These are phyloP conservation scores for Schizonepeta tenuifolia DNA, from an alignment of 257 asterid genomes.

Conservation along the genomic window DNA sequence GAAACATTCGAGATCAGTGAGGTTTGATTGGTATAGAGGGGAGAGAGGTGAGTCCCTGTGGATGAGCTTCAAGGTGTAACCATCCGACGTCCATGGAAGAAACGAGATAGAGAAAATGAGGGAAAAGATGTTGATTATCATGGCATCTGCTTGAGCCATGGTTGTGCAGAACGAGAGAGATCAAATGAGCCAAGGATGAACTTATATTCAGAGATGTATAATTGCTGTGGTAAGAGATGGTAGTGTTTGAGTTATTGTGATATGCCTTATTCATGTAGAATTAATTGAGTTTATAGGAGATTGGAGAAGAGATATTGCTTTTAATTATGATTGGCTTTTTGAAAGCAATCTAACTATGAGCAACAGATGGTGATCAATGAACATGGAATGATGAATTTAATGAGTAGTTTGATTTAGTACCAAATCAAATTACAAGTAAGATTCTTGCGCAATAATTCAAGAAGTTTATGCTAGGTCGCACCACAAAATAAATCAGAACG, in stretches of 20 bases:
- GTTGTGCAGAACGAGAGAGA: background rate
- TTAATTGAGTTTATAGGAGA: background rate
- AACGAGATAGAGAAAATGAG: slow-evolving; percentile 2
- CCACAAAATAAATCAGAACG: too few species aligned
- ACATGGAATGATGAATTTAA: too few species aligned
- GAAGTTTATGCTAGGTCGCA: too few species aligned
- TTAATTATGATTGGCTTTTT: background rate
- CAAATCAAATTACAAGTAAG: background rate
- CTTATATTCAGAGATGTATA: background rate
- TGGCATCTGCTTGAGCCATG: slow-evolving; percentile 28
- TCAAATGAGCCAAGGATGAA: background rate
- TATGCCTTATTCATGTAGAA: slow-evolving; percentile 4
- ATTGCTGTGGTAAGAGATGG: background rate
- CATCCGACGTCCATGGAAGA: slow-evolving; percentile 22
- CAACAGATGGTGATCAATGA: too few species aligned
- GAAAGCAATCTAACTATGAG: too few species aligned
- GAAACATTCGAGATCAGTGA: slow-evolving; percentile 38
- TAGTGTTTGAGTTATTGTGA: slow-evolving; percentile 28
- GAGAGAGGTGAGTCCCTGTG: slow-evolving; percentile 46
- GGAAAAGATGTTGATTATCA: slow-evolving; percentile 13
- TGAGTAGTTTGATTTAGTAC: background rate
- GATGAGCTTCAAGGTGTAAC: slow-evolving; percentile 36
- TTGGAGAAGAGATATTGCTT: background rate
- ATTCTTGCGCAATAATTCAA: background rate
- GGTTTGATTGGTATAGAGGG: slow-evolving; percentile 41